These are phyloP conservation scores for Fusarium bulbicola DNA, from an alignment of 2,329 filamentous ascomycete species.

Conservation along the genomic window DNA sequence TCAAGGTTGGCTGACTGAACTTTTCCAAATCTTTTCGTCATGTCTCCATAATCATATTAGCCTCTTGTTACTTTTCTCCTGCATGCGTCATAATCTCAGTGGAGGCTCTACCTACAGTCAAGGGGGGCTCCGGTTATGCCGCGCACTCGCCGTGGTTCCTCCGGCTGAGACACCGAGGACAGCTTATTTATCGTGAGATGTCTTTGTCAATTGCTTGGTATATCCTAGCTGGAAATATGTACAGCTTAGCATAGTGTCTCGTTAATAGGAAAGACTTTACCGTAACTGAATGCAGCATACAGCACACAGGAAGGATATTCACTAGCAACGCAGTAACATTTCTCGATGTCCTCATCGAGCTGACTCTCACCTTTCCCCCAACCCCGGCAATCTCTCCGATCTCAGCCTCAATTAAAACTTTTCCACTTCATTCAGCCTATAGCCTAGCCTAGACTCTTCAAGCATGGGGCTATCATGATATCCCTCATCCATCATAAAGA, in stretches of 20 bases:
- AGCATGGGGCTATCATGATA: background rate
- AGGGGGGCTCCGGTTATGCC: conserved; percentile 7
- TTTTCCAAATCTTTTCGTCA: conserved; percentile 24
- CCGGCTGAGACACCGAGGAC: conserved; percentile 14
- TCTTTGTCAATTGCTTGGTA: background rate
- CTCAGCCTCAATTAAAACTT: background rate
- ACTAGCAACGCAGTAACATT: background rate
- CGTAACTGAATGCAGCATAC: too few relatives aligned
- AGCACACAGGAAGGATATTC: background rate
- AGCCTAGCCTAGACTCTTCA: background rate
- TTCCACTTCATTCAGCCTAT: background rate
- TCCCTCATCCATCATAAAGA: background rate
- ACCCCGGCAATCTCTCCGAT: background rate
- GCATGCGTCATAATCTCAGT: conserved; percentile 14
- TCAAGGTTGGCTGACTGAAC: conserved; percentile 25
- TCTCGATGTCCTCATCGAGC: background rate
- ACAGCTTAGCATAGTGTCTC: background rate
- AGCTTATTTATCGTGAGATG: background rate
- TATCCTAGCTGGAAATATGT: background rate
- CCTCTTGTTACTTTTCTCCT: background rate
- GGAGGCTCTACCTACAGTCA: background rate
- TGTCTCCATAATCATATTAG: conserved; percentile 33
- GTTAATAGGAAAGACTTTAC: background rate
- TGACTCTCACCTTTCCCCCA: background rate
- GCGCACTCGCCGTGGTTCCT: conserved; percentile 20